Base-by-base conservation (phyloP, 306 rosid species). In the Cicer chorassanicum region DNA sequence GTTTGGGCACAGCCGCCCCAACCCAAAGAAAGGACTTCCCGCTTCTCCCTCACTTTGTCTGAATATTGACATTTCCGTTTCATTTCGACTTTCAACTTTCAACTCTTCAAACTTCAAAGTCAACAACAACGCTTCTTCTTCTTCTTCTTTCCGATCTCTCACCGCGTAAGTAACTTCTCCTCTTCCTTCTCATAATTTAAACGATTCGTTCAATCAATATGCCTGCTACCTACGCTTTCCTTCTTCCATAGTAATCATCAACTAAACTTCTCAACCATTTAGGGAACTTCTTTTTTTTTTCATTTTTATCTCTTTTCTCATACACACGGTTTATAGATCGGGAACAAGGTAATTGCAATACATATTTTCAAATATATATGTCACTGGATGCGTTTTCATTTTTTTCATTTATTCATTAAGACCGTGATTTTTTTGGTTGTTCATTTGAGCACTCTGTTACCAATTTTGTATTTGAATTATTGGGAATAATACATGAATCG, bases 21-120 rank as follows among this genome's bases (percentile, higher is more conserved):
- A 6, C 1, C 60, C 66, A 49, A 36, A 51, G 13, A 7, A 54
- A 18, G 65, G 34, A 76, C 38, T 82, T 77, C 76, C 82, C 85
- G 84, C 84, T 81, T 70, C 81, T 54, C 43, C 34, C 42, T 46
- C 41, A 50, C 39, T 18, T 34, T 29, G 42, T 64, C 78, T 48
- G 48, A 51, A 34, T 43, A n/a, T 3, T 59, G 53, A 29, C 34
- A 29, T n/a, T 74, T 59, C 77, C 72, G 82, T 78, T 78, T 78
- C 72, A 49, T 7, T 8, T 29, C 4, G 3, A 29, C 34, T 53
- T 70, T 10, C 19, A 14, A 72, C 76, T 53, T 70, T 10, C 19
- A 14, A 72, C 76, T 72, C 65, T 69, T 41, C 66, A 4, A 54
- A 71, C 53, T 69, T 41, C 76, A 4, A 54, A 71, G 65, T 55